phyloP scores from a whole-genome alignment of 1,284 basidiomycete species.

The Ganoderma resinaceum region DNA sequence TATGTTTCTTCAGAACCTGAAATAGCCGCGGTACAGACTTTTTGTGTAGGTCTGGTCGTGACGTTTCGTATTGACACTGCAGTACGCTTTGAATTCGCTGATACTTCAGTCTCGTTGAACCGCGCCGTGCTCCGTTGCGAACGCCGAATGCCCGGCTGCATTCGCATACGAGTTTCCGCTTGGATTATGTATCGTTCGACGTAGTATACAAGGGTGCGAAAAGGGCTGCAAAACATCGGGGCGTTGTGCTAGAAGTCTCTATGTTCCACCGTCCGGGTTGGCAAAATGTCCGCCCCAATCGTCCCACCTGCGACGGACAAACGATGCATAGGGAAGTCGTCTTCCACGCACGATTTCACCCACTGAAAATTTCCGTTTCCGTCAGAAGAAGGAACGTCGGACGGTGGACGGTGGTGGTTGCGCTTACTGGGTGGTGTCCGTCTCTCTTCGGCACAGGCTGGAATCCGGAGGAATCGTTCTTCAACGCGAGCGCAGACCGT shows the following conservation, averaged over 20 bases:
- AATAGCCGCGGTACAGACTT: too few relatives aligned
- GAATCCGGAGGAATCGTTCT: slow-evolving; percentile 34
- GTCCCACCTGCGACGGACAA: not conserved
- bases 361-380: not conserved
- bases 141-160: too few relatives aligned
- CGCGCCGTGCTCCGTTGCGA: too few relatives aligned
- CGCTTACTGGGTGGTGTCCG: slow-evolving; percentile 25
- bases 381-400: too few relatives aligned
- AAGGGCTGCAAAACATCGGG: not conserved
- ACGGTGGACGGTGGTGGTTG: not conserved
- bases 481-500: slow-evolving; percentile 54
- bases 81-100: too few relatives aligned
- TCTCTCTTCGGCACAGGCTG: not conserved
- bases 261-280: not conserved
- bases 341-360: not conserved
- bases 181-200: too few relatives aligned
- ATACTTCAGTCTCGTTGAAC: too few relatives aligned
- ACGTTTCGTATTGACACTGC: too few relatives aligned
- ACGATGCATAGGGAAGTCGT: not conserved
- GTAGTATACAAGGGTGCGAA: too few relatives aligned
- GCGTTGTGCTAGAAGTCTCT: not conserved
- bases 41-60: too few relatives aligned
- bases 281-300: not conserved
- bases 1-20: too few relatives aligned
- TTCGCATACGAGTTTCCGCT: too few relatives aligned